Evolutionary conservation across 1,139 yeast genomes (phyloP).

Genomic region (Ogataea hybrid): DNA sequence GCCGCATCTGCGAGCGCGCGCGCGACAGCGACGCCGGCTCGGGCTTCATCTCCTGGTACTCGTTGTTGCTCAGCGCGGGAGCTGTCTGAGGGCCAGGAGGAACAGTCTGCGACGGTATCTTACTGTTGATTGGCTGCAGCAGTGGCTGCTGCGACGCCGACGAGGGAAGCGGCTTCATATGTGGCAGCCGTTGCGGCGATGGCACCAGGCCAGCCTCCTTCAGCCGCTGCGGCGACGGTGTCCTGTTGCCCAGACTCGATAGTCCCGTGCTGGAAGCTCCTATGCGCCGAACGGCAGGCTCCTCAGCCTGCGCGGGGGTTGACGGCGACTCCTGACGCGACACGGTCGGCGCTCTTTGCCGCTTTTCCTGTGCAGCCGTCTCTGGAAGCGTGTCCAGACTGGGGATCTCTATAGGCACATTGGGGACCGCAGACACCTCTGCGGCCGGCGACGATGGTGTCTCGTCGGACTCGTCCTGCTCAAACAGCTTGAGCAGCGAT

Average conservation of each 20-base stretch:
- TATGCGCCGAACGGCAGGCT: conserved; percentile 20
- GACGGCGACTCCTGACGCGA: conserved; percentile 7
- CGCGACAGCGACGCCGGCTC: conserved; percentile 15
- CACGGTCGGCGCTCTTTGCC: conserved; percentile 10
- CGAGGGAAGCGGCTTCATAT: conserved; percentile 53
- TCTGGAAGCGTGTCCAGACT: conserved; percentile 37
- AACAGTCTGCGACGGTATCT: conserved; percentile 20
- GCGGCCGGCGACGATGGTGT: not conserved
- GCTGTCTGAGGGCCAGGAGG: conserved; percentile 29
- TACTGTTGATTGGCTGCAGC: conserved; percentile 60
- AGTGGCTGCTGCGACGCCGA: conserved; percentile 39
- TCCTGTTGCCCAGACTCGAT: conserved; percentile 18
- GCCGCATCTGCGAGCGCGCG: conserved; percentile 36
- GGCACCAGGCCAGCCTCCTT: conserved; percentile 17
- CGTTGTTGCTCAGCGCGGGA: conserved; percentile 21
- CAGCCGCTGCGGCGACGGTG: conserved; percentile 29
- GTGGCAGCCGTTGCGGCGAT: conserved; percentile 37
- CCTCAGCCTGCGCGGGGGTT: conserved; percentile 6
- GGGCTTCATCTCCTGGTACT: conserved; percentile 13
- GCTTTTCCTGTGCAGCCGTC: conserved; percentile 7
- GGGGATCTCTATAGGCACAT: conserved; percentile 59
- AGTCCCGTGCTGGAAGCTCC: conserved; percentile 16
- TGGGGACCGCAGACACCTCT: conserved; percentile 11
- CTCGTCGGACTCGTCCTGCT: conserved; percentile 35
- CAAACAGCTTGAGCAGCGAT: conserved; percentile 70